These are phyloP conservation scores for Fusarium annulatum DNA, from an alignment of 2,329 filamentous ascomycete species.

Conservation along the genomic window DNA sequence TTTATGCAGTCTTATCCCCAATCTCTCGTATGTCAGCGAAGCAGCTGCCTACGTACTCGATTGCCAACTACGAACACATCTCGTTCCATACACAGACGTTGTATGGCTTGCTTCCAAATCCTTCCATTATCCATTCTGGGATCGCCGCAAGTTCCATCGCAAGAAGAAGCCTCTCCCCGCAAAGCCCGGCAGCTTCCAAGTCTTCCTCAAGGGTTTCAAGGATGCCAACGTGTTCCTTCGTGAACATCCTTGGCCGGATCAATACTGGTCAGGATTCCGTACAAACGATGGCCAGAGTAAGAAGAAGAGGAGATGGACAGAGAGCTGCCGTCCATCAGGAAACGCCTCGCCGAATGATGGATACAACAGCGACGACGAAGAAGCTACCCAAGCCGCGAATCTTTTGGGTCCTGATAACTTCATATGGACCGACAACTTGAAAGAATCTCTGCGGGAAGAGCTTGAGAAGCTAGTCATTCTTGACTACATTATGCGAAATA, in stretches of 20 bases:
- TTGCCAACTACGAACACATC: slow-evolving; percentile 85
- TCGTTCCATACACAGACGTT: slow-evolving; percentile 97
- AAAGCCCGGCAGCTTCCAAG: slow-evolving; percentile 96
- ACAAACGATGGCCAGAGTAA: slow-evolving; percentile 73
- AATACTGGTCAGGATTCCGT: slow-evolving; percentile 77
- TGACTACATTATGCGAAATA: slow-evolving; percentile 99
- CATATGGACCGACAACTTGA: slow-evolving; percentile 87
- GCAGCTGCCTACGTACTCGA: slow-evolving; percentile 97
- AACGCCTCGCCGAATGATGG: slow-evolving; percentile 66
- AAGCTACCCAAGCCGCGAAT: slow-evolving; percentile 60
- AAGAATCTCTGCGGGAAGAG: slow-evolving; percentile 93
- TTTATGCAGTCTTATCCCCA: slow-evolving; percentile 80
- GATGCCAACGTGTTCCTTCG: slow-evolving; percentile 96
- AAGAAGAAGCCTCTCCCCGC: slow-evolving; percentile 88
- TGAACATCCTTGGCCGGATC: slow-evolving; percentile 97
- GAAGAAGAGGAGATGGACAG: slow-evolving; percentile 74
- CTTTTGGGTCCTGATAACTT: slow-evolving; percentile 69
- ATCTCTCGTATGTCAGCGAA: slow-evolving; percentile 97
- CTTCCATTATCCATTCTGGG: slow-evolving; percentile 99
- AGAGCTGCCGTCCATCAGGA: slow-evolving; percentile 77
- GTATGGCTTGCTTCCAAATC: slow-evolving; percentile 95
- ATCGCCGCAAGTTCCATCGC: slow-evolving; percentile 85
- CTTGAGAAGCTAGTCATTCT: slow-evolving; percentile 96
- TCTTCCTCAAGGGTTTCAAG: slow-evolving; percentile 96
- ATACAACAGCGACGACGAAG: slow-evolving; percentile 72